Conservation (phyloP, 2,329 filamentous ascomycete genomes). For the Iodosphaeria phyllophila region DNA sequence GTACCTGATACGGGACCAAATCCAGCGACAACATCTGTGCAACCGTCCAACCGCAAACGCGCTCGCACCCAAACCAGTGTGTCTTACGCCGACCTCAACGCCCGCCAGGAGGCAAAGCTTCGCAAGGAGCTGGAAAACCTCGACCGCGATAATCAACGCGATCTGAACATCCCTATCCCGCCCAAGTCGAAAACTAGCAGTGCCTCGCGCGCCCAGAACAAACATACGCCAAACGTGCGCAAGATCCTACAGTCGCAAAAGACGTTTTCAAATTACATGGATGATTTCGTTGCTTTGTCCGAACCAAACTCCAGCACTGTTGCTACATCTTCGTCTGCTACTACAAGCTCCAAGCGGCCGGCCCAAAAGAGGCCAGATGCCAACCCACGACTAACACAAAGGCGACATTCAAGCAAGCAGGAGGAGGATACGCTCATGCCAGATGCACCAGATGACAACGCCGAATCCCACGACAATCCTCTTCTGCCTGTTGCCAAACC, state of each 20-base stretch:
- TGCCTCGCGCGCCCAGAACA: slow-evolving; percentile 19
- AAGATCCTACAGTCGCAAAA: slow-evolving; percentile 67
- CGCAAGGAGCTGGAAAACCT: slow-evolving; percentile 67
- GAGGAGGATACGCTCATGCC: slow-evolving; percentile 22
- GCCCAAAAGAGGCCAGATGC: neutral
- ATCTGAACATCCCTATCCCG: slow-evolving; percentile 53
- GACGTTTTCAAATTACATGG: slow-evolving; percentile 67
- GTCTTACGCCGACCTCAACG: slow-evolving; percentile 47
- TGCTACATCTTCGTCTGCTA: slow-evolving; percentile 9
- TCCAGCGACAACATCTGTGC: slow-evolving; percentile 3
- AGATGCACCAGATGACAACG: slow-evolving; percentile 12
- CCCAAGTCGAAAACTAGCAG: slow-evolving; percentile 28
- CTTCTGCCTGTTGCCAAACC: slow-evolving; percentile 3
- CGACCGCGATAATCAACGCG: slow-evolving; percentile 60
- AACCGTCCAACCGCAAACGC: slow-evolving; percentile 46
- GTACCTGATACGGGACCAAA: slow-evolving; percentile 54
- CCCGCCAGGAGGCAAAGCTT: slow-evolving; percentile 68
- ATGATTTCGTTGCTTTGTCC: slow-evolving; percentile 54
- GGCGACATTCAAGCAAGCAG: slow-evolving; percentile 4
- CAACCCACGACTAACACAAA: slow-evolving; percentile 4
- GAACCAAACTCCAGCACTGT: slow-evolving; percentile 11
- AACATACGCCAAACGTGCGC: slow-evolving; percentile 51
- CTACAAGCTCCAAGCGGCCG: slow-evolving; percentile 8
- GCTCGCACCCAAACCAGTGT: slow-evolving; percentile 32
- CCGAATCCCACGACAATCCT: neutral